Base-by-base conservation (phyloP, 768 basidiomycete genomes). In the Floccularia luteovirens region DNA sequence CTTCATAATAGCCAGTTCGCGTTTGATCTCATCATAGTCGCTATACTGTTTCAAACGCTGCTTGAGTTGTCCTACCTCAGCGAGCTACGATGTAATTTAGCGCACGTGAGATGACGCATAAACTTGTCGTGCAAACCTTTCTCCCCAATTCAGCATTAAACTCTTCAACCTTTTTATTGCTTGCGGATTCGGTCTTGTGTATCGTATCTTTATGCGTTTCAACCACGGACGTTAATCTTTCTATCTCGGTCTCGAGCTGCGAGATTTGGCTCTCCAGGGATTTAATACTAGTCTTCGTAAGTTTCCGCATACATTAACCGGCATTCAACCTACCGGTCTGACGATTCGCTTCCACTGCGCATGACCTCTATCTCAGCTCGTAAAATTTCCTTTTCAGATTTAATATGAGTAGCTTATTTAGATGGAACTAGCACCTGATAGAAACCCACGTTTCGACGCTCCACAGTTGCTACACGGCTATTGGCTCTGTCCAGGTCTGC, bases 1-100 rank as follows among this genome's bases (percentile, higher is more conserved):
- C 79, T 99, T 97, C 90, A 98, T 89, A 48, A 99, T 98, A 54
- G 92, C 92, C 21, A 99, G 72, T 58, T 99, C 96, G 20, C 96
- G 82, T 66, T 98, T 98, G 54, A 98, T 80, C 63, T 98, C 93
- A 52, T 98, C 94, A 52, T 99, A 98, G 59, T 99, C 91, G 12
- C 59, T 59, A 45, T 83, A 88, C 47, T 76, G 77, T 51, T 76
- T 79, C 25, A 98, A 63, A 48, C 79, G 80, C 24, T 65, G 61
- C 55, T 74, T 80, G 2, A 93, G 67, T 35, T 70, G 70, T 12
- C 84, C 82, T 3, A 83, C 65, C 60, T 96, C 92, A 2, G 57
- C 56, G 3, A 56, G 61, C 78, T 88, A 41, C 43, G 47, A 8
- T 31, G 14, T 8, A 16, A n/a, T 12, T 23, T 16, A 40, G n/a